Conservation (phyloP, 257 asterid species). For the Gentiana straminea region DNA sequence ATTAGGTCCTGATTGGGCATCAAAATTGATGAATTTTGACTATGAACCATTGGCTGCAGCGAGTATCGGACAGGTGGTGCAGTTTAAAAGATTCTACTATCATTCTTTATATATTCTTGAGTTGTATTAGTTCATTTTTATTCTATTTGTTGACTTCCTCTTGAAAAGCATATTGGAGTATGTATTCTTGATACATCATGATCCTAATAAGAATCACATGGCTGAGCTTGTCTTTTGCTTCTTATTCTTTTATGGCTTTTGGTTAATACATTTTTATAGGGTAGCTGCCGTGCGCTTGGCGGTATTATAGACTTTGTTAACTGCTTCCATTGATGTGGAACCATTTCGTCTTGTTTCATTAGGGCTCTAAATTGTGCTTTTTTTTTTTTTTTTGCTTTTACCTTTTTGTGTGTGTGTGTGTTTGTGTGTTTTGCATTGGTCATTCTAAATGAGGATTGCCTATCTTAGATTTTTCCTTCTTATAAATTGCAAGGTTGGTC, state of each 20-base stretch:
- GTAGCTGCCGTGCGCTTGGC: too few relatives aligned
- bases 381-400: too few relatives aligned
- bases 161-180: neutral
- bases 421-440: too few relatives aligned
- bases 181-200: neutral
- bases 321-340: too few relatives aligned
- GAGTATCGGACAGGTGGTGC: slow-evolving; percentile 89
- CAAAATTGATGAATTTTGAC: slow-evolving; percentile 66
- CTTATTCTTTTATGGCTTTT: neutral
- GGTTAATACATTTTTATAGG: too few relatives aligned
- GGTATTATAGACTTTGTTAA: too few relatives aligned
- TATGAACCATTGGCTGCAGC: slow-evolving; percentile 94
- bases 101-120: neutral
- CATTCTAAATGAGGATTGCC: too few relatives aligned
- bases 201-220: neutral
- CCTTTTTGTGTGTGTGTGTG: too few relatives aligned
- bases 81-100: neutral
- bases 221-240: neutral
- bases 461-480: too few relatives aligned
- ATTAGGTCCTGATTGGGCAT: slow-evolving; percentile 68
- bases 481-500: too few relatives aligned
- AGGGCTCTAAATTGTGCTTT: too few relatives aligned
- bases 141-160: neutral
- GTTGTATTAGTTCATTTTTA: neutral
- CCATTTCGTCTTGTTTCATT: too few relatives aligned